Percentiles rank a stretch among this genome's conserved stretches.
These are phyloP conservation scores for Orobanche coerulescens DNA, from an alignment of 257 asterid genomes.

Conservation along the genomic window DNA sequence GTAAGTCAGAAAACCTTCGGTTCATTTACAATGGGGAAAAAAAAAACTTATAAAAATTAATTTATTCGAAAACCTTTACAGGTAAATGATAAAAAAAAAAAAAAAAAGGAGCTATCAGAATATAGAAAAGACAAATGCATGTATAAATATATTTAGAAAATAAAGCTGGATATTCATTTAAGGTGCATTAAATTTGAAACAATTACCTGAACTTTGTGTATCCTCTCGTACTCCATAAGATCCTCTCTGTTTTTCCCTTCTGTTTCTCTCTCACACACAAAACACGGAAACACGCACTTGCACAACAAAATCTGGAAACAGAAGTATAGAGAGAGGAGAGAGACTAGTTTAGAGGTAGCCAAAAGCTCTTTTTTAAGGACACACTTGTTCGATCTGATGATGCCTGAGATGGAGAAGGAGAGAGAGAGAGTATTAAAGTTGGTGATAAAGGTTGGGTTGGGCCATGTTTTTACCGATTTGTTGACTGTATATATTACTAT, in stretches of 20 bases:
- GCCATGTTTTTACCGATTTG: slow-evolving; percentile 40
- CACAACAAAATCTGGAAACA: slow-evolving; percentile 12
- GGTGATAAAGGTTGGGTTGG: slow-evolving; percentile 29
- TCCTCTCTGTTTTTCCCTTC: slow-evolving; percentile 15
- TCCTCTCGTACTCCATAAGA: slow-evolving; percentile 96
- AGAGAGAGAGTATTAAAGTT: slow-evolving; percentile 15
- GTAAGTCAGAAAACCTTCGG: background rate
- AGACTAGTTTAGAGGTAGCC: slow-evolving; percentile 21
- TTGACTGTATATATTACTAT: slow-evolving; percentile 31
- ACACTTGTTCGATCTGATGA: slow-evolving; percentile 23
- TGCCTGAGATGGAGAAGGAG: background rate
- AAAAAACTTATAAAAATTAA: too few relatives aligned
- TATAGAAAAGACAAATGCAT: slow-evolving; percentile 18
- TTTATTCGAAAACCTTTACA: too few relatives aligned
- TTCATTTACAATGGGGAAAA: background rate
- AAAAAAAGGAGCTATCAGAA: slow-evolving; percentile 9
- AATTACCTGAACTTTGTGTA: slow-evolving; percentile 80
- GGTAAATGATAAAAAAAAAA: background rate
- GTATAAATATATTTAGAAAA: slow-evolving; percentile 1
- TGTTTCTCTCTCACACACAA: slow-evolving; percentile 8
- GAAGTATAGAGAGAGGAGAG: slow-evolving; percentile 17
- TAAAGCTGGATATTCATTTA: slow-evolving; percentile 14
- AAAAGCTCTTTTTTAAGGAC: slow-evolving; percentile 23
- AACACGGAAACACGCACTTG: slow-evolving; percentile 15
- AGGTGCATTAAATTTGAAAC: background rate